phyloP scores from a whole-genome alignment of 2,329 filamentous ascomycete species.

The Xylogone sp. region DNA sequence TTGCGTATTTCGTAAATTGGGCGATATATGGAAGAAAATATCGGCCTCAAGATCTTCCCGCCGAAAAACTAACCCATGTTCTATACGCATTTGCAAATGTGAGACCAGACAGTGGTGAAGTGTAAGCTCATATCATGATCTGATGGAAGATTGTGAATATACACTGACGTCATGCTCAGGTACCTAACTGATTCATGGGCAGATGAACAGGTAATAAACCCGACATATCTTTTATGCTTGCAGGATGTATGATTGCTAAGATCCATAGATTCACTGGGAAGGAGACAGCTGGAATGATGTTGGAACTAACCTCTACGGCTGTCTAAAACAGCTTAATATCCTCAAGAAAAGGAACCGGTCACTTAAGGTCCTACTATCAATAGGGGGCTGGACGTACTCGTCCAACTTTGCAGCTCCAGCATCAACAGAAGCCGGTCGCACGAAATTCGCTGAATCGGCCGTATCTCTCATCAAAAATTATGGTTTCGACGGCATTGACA shows the following conservation, averaged over 20 bases:
- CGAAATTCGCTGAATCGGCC: slow-evolving; percentile 68
- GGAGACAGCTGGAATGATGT: slow-evolving; percentile 66
- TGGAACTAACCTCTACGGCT: slow-evolving; percentile 83
- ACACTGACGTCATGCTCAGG: slow-evolving; percentile 8
- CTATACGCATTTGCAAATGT: slow-evolving; percentile 92
- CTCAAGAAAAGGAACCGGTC: slow-evolving; percentile 78
- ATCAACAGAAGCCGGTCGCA: slow-evolving; percentile 65
- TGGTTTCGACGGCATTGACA: slow-evolving; percentile 71
- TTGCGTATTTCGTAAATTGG: slow-evolving; percentile 56
- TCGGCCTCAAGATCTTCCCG: slow-evolving; percentile 78
- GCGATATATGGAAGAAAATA: slow-evolving; percentile 85
- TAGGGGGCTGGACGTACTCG: slow-evolving; percentile 92
- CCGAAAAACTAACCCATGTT: slow-evolving; percentile 79
- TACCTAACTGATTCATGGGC: slow-evolving; percentile 60
- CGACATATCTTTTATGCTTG: neutral
- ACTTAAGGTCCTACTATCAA: slow-evolving; percentile 79
- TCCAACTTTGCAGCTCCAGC: slow-evolving; percentile 76
- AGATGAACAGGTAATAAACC: slow-evolving; percentile 60
- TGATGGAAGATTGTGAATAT: neutral
- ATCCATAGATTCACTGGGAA: slow-evolving; percentile 47
- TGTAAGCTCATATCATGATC: slow-evolving; percentile 41
- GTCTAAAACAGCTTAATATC: slow-evolving; percentile 82
- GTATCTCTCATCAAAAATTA: slow-evolving; percentile 74
- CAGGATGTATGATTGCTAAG: neutral
- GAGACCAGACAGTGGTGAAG: slow-evolving; percentile 72